phyloP scores from a whole-genome alignment of 768 basidiomycete species.

The Candolleomyces eurysporus region DNA sequence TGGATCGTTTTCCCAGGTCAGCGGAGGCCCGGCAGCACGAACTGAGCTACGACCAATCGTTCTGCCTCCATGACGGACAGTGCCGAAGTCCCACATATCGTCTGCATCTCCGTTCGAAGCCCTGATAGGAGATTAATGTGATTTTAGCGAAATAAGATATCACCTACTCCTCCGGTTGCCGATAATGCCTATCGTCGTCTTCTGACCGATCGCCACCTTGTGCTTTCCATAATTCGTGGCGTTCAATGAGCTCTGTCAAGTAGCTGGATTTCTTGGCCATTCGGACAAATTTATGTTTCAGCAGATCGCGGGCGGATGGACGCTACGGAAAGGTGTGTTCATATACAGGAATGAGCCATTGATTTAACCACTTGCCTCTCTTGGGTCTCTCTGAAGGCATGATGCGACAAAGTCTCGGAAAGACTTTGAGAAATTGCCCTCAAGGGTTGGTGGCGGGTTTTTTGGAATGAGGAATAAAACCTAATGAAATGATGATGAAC shows the following conservation, averaged over 20 bases:
- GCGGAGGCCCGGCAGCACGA: constrained; percentile 60
- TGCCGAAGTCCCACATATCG: constrained; percentile 97
- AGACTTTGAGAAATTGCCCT: constrained; percentile 86
- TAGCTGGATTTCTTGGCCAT: constrained; percentile 95
- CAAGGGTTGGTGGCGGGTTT: constrained; percentile 90
- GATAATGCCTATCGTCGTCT: constrained; percentile 63
- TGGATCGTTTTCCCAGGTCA: constrained; percentile 81
- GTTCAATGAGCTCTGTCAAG: constrained; percentile 92
- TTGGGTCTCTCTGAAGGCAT: constrained; percentile 92
- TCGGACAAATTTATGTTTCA: constrained; percentile 95
- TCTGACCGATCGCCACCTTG: constrained; percentile 79
- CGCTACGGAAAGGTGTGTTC: constrained; percentile 50
- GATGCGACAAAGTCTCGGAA: constrained; percentile 93
- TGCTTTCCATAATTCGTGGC: constrained; percentile 89
- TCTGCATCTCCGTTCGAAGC: constrained; percentile 60
- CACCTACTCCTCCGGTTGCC: constrained; percentile 60
- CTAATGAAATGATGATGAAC: constrained; percentile 35
- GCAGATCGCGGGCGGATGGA: constrained; percentile 89
- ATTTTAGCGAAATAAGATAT: background rate
- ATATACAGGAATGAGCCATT: constrained; percentile 5
- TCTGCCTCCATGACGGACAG: constrained; percentile 73
- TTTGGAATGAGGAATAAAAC: constrained; percentile 98
- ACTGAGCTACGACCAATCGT: constrained; percentile 72
- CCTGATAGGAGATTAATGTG: constrained; percentile 28
- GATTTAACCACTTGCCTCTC: constrained; percentile 57